Conservation (phyloP, 306 rosid species). For the Gynostemma pentaphyllum region DNA sequence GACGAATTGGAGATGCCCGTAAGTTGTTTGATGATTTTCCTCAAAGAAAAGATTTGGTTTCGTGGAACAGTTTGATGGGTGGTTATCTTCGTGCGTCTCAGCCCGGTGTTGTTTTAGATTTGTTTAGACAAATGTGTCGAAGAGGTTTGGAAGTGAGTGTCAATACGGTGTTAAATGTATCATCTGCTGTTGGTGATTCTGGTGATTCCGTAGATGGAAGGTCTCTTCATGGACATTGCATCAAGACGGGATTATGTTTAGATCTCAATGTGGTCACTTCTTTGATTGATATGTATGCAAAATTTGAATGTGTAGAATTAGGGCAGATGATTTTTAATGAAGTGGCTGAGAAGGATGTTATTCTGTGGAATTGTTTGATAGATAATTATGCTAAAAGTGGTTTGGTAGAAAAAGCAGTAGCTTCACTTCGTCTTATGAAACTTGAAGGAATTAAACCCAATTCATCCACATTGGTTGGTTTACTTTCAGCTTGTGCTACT, state of each 20-base stretch:
- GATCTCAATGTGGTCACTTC: slow-evolving; percentile 37
- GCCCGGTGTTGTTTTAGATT: slow-evolving; percentile 28
- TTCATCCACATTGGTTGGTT: slow-evolving; percentile 49
- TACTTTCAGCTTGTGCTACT: slow-evolving; percentile 52
- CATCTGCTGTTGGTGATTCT: slow-evolving; percentile 40
- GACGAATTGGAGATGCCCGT: slow-evolving; percentile 39
- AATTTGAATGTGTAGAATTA: slow-evolving; percentile 22
- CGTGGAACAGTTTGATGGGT: slow-evolving; percentile 60
- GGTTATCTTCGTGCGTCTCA: slow-evolving; percentile 40
- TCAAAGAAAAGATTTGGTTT: slow-evolving; percentile 38
- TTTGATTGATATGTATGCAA: slow-evolving; percentile 47
- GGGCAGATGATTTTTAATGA: slow-evolving; percentile 32
- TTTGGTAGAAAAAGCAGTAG: slow-evolving; percentile 35
- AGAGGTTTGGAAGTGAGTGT: slow-evolving; percentile 28
- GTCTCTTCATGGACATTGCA: slow-evolving; percentile 43
- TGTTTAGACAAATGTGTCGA: slow-evolving; percentile 34
- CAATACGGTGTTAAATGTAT: slow-evolving; percentile 32
- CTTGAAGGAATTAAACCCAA: slow-evolving; percentile 30
- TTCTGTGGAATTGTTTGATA: slow-evolving; percentile 62
- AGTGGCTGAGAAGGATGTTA: slow-evolving; percentile 39
- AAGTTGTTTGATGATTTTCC: slow-evolving; percentile 47
- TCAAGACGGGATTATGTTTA: slow-evolving; percentile 28
- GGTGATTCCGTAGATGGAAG: slow-evolving; percentile 23
- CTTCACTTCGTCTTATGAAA: slow-evolving; percentile 35
- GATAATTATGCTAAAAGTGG: slow-evolving; percentile 41